Evolutionary conservation across 805 yeast species (phyloP).

Genomic region (Saccharomycopsis schoenii): DNA sequence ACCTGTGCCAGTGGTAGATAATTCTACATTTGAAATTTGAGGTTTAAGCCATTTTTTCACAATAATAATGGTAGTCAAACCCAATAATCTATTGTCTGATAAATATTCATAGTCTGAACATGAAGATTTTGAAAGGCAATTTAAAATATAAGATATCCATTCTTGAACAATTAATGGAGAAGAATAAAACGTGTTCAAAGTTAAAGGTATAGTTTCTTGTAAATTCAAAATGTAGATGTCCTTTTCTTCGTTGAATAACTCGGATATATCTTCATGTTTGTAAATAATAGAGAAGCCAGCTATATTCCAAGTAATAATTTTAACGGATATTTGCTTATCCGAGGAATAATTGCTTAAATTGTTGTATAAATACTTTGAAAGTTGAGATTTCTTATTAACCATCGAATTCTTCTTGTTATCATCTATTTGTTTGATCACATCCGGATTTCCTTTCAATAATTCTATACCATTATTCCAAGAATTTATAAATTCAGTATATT

Average conservation of each 20-base stretch:
- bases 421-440: neutral
- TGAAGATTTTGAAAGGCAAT: conserved; percentile 17
- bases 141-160: conserved; percentile 26
- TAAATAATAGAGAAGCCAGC: conserved; percentile 23
- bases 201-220: conserved; percentile 43
- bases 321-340: conserved; percentile 20
- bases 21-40: conserved; percentile 32
- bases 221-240: conserved; percentile 36
- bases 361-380: conserved; percentile 15
- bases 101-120: conserved; percentile 26
- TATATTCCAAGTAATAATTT: conserved; percentile 33
- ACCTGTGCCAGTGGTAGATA: conserved; percentile 45
- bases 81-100: conserved; percentile 40
- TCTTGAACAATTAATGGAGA: conserved; percentile 26
- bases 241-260: conserved; percentile 6
- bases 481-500: conserved; percentile 23
- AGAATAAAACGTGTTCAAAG: conserved; percentile 30
- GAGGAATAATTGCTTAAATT: conserved; percentile 10
- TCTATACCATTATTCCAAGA: conserved; percentile 25
- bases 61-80: conserved; percentile 40
- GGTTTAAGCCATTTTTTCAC: conserved; percentile 25
- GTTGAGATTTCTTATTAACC: conserved; percentile 6
- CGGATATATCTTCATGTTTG: conserved; percentile 7
- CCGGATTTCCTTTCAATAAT: conserved; percentile 15
- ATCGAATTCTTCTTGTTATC: conserved; percentile 5